Base-by-base conservation (phyloP, 140 eudicot genomes). In the Cichorium intybus region DNA sequence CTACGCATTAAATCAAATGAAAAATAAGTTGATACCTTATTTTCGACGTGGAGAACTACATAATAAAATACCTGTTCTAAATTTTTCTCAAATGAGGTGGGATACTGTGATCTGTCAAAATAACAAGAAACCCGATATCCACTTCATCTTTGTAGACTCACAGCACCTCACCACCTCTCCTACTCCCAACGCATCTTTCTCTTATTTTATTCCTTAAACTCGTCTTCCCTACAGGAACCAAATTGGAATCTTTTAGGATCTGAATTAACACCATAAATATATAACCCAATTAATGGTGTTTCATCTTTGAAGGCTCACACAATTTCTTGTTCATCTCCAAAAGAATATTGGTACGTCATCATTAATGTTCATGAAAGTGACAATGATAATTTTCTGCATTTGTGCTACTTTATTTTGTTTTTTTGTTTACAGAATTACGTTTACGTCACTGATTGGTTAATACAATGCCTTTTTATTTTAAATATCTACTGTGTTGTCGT, bases 401-500 rank as follows among this genome's bases (percentile, higher is more conserved):
- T 15, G 49, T 43, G 18, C 18, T 14, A 14, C 18, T 43, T 43
- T 43, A 15, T 8, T 35, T 35, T 8, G 43, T 20, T 49, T 50
- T 52, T 48, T 47, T 56, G 46, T 49, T 70, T 60, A 31, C 3
- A 35, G 14, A 48, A 33, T 17, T 41, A 55, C 51, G 1, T 54
- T 45, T 15, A 24, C 29, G 35, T 52, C 50, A 17, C 18, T 27
- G 39, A 34, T 72, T 73, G 45, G 71, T 53, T 64, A 60, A 23
- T 43, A 41, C 21, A 20, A 24, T 51, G 57, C 3, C 37, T 5
- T 33, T 27, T 61, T 26, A 3, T 34, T 39, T 20, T 15, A 37
- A 34, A 52, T 11, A 18, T 31, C 24, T 64, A 53, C 11, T 2
- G 50, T 33, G 39, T 15, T n/a, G 54, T 64, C 16, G 23, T 31